Evolutionary conservation across 75 land plant genomes (phyloP).

Genomic region (Azolla pinnata): DNA sequence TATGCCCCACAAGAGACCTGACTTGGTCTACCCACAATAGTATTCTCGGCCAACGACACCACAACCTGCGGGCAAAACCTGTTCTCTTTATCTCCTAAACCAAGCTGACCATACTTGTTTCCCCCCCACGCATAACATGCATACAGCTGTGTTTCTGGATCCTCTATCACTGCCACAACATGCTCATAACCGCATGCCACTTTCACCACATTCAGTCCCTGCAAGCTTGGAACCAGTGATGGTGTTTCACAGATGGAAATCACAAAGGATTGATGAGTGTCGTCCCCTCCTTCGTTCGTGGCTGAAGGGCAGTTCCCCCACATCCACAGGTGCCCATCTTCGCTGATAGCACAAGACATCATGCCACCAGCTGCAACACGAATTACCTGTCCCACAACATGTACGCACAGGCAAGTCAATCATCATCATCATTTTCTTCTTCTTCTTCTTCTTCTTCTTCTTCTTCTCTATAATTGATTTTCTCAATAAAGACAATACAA

Average conservation of each 20-base stretch:
- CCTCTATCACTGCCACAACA: constrained; percentile 56
- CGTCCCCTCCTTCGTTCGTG: constrained; percentile 15
- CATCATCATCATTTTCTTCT: too few species aligned
- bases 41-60: constrained; percentile 23
- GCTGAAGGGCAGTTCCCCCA: constrained; percentile 69
- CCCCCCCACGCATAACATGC: constrained; percentile 64
- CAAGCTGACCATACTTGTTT: constrained; percentile 66
- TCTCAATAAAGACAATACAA: too few species aligned
- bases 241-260: constrained; percentile 41
- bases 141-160: constrained; percentile 18
- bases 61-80: constrained; percentile 36
- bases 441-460: too few species aligned
- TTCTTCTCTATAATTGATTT: too few species aligned
- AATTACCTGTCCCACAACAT: constrained; percentile 31
- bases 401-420: too few species aligned
- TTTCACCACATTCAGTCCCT: constrained; percentile 48
- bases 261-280: constrained; percentile 25
- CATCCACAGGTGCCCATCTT: constrained; percentile 64
- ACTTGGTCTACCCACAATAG: too few species aligned
- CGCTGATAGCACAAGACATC: constrained; percentile 73
- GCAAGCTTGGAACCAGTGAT: constrained; percentile 41
- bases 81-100: constrained; percentile 49
- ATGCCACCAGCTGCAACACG: constrained; percentile 67
- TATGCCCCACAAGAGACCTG: constrained; percentile 68
- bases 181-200: constrained; percentile 90